phyloP scores from a whole-genome alignment of 1,139 yeast species.

The Candida sanyaensis region DNA sequence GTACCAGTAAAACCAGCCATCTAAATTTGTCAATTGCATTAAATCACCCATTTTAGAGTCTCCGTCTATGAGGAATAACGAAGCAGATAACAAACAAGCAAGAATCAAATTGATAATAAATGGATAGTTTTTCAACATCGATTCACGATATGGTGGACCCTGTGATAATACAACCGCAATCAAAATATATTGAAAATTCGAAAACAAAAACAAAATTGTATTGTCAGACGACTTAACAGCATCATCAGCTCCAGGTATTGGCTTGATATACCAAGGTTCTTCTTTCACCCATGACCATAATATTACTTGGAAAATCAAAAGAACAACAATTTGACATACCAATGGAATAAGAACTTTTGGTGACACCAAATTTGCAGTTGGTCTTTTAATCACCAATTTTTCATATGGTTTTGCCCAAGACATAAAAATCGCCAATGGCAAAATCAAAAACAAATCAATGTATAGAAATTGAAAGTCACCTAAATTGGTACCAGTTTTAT shows the following conservation, averaged over 20 bases:
- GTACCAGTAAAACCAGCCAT: slow-evolving; percentile 50
- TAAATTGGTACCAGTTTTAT: slow-evolving; percentile 85
- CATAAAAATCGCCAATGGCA: slow-evolving; percentile 96
- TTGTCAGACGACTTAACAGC: slow-evolving; percentile 88
- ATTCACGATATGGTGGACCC: slow-evolving; percentile 95
- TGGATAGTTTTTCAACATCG: slow-evolving; percentile 67
- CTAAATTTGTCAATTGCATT: slow-evolving; percentile 73
- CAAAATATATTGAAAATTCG: slow-evolving; percentile 87
- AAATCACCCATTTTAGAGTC: slow-evolving; percentile 59
- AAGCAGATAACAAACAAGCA: slow-evolving; percentile 50
- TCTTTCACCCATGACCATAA: slow-evolving; percentile 64
- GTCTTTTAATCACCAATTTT: slow-evolving; percentile 66
- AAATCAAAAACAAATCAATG: slow-evolving; percentile 85
- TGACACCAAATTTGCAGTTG: slow-evolving; percentile 91
- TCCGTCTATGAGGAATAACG: slow-evolving; percentile 51
- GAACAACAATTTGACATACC: slow-evolving; percentile 65
- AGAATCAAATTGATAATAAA: slow-evolving; percentile 62
- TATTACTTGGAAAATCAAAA: slow-evolving; percentile 63
- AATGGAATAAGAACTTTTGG: slow-evolving; percentile 84
- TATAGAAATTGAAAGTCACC: slow-evolving; percentile 98
- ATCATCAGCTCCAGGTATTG: slow-evolving; percentile 83
- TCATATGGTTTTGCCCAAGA: slow-evolving; percentile 90
- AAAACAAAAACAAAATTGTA: slow-evolving; percentile 74
- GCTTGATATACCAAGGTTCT: slow-evolving; percentile 76
- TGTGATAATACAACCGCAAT: slow-evolving; percentile 80